Evolutionary conservation across 257 asterid genomes (phyloP), one percentile per base, ranked within the genome.

Genomic region (Paulownia fortunei): DNA sequence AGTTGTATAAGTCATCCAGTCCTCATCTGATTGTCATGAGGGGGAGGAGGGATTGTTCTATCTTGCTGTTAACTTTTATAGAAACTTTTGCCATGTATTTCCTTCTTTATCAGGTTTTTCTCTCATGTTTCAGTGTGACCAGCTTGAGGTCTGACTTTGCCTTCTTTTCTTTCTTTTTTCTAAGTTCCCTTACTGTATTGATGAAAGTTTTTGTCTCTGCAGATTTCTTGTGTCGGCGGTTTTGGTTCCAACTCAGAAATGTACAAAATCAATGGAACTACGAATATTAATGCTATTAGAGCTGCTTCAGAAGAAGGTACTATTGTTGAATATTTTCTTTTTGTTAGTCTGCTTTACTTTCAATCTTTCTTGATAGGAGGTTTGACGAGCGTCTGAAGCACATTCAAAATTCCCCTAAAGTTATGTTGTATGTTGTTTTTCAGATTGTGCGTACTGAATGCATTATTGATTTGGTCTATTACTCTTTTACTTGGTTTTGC

Each of bases 191-290:
- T 37, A 6, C 30, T 16, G 49, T 30, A 18, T 59, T n/a, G n/a
- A n/a, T n/a, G n/a, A n/a, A n/a, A n/a, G n/a, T n/a, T n/a, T n/a
- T n/a, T n/a, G n/a, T n/a, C 16, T 73, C 72, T 86, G 84, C 89
- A 96, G 99, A 91, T 96, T 72, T 93, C 99, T 80, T 93, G 99
- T 76, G 92, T 96, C 82, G 99, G 99, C 8, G 99, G 99, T 32
- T 93, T 96, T 81, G 99, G 99, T 81, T 93, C 98, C 70, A 96
- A 90, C 82, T 69, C 97, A 7, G 72, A 89, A 72, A 96, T 96
- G 99, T 96, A 96, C 85, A 96, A 92, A 85, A 86, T 89, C 86
- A 96, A 96, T 67, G 99, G 99, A 77, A 93, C 97, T 74, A 97
- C 98, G 59, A 96, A 96, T 84, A 89, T 96, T n/a, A 90, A 93